Evolutionary conservation across 2,329 filamentous ascomycete genomes (phyloP).

Genomic region (Neonectria coccinea): DNA sequence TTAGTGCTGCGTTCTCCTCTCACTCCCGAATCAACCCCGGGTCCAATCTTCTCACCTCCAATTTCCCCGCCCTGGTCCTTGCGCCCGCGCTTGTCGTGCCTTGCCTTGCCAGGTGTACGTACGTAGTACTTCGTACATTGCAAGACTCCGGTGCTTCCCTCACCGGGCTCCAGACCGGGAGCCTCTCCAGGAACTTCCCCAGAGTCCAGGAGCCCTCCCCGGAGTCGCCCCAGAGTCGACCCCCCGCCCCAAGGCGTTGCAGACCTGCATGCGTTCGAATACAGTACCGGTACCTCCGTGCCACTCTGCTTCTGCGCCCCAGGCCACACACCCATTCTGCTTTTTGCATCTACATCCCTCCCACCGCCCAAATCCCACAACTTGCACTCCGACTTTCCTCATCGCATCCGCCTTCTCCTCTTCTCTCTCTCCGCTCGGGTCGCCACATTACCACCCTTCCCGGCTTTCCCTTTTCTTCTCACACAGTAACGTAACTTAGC

Average conservation of each 20-base stretch:
- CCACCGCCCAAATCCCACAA: slow-evolving; percentile 12
- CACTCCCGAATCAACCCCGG: slow-evolving; percentile 4
- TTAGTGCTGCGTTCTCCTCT: slow-evolving; percentile 15
- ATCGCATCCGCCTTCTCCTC: slow-evolving; percentile 12
- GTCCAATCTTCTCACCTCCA: slow-evolving; percentile 41
- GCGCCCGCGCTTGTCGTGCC: slow-evolving; percentile 42
- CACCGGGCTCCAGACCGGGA: not conserved
- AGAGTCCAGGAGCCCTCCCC: slow-evolving; percentile 15
- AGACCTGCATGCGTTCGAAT: not conserved
- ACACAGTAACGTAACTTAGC: not conserved
- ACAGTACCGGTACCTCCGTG: slow-evolving; percentile 18
- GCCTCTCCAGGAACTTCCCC: slow-evolving; percentile 15
- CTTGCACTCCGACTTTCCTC: slow-evolving; percentile 2
- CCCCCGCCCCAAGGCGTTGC: not conserved
- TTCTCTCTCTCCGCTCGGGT: slow-evolving; percentile 19
- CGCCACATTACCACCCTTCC: slow-evolving; percentile 13
- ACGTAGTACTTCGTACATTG: too few relatives aligned
- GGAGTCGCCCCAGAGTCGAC: not conserved
- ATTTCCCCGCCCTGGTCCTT: slow-evolving; percentile 48
- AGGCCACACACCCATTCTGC: slow-evolving; percentile 16
- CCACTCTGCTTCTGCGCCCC: slow-evolving; percentile 3
- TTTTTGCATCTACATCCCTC: slow-evolving; percentile 3
- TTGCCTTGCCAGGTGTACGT: slow-evolving; percentile 16
- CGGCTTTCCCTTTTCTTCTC: not conserved
- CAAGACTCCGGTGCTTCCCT: slow-evolving; percentile 23